Conservation (phyloP, 106 monocot species). For the Hemerocallis citrina region DNA sequence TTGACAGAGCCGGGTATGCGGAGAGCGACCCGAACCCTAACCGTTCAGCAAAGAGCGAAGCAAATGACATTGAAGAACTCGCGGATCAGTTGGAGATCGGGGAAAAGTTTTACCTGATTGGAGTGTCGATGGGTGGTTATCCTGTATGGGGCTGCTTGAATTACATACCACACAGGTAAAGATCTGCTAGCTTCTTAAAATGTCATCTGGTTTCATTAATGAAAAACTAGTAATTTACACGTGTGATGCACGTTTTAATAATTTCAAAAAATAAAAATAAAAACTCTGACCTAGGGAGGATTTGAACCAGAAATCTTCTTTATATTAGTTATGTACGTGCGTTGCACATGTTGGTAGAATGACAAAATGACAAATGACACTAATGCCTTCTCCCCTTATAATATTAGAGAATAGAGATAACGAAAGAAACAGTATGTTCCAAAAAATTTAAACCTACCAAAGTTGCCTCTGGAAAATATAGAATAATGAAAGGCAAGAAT, state of each 20-base stretch:
- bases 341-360: no score
- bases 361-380: no score
- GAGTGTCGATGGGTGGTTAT: constrained; percentile 49
- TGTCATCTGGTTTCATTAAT: neutral
- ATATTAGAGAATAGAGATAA: no score
- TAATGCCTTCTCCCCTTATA: no score
- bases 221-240: no score
- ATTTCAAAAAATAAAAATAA: no score
- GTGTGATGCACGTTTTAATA: no score
- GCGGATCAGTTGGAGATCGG: constrained; percentile 43
- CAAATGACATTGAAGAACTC: constrained; percentile 54
- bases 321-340: no score
- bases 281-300: no score
- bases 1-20: constrained; percentile 68
- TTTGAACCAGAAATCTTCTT: no score
- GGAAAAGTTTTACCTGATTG: constrained; percentile 45
- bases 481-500: no score
- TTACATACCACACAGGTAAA: constrained; percentile 44
- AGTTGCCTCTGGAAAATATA: no score
- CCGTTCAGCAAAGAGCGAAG: constrained; percentile 27
- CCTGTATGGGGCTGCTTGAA: constrained; percentile 46
- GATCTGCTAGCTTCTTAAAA: neutral
- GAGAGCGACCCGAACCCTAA: constrained; percentile 61
- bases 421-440: neutral
- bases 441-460: neutral